Evolutionary conservation across 192 early-diverging fungal species (phyloP), one percentile per base, ranked within the genome.

Genomic region (Lunasporangiospora selenospora): DNA sequence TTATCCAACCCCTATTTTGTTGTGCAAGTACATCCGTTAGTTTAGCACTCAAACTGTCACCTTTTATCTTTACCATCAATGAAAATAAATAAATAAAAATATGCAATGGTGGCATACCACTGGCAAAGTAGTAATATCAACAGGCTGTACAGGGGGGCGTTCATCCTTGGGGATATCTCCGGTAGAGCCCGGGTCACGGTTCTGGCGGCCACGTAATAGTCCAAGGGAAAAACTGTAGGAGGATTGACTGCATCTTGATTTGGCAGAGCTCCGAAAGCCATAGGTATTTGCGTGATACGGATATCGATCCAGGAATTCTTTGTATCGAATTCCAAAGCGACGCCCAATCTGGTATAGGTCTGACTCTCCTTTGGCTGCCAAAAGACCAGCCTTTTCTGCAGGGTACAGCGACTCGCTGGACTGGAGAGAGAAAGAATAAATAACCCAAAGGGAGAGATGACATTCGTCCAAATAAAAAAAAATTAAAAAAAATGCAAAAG

Each of bases 241-340:
- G 0, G 69, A 73, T 21, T 73, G 69, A 7, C 48, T 63, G 48
- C 60, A 53, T 53, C 69, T 26, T 2, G 69, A 57, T 12, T 58
- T 58, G 31, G 32, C 40, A 2, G 69, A 73, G 37, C 45, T 46
- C 16, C 37, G 39, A 36, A 73, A 58, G 3, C 53, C 21, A 18
- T 58, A 73, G 1, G 54, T 46, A 11, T 43, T 58, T 16, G 69
- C 69, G 19, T 73, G 60, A 32, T 73, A 73, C 2, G 60, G 60
- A 32, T 73, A 53, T 12, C 36, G 46, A 42, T 73, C 60, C 43
- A 73, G 45, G 24, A 63, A 44, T 3, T 33, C 30, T 24, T 53
- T 26, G 31, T 73, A 73, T 3, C 69, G 47, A 40, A 39, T 62
- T 1, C 31, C 18, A 34, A 54, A 59, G 9, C 65, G 65, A 21